Evolutionary conservation across 805 yeast genomes (phyloP).

Genomic region (Wickerhamomyces strasburgensis): DNA sequence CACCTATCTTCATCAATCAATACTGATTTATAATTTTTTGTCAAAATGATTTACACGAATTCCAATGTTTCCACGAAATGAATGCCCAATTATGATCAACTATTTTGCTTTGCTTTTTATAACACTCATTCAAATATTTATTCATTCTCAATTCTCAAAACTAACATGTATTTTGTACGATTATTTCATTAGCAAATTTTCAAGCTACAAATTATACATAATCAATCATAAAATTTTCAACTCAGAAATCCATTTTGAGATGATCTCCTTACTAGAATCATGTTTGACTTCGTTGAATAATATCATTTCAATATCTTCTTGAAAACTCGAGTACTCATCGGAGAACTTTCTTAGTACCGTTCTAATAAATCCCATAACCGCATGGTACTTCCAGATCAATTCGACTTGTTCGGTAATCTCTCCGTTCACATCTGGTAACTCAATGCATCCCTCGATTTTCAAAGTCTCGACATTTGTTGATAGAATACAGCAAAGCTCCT

Average conservation of each 20-base stretch:
- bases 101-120: no score
- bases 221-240: conserved; percentile 18
- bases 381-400: conserved; percentile 37
- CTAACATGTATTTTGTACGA: no score
- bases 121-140: no score
- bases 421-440: conserved; percentile 23
- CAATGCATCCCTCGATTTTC: conserved; percentile 19
- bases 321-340: conserved; percentile 33
- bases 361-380: conserved; percentile 33
- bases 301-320: conserved; percentile 30
- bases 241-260: conserved; percentile 32
- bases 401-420: conserved; percentile 31
- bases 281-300: conserved; percentile 30
- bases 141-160: no score
- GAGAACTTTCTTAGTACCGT: conserved; percentile 40
- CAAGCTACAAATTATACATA: no score
- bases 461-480: conserved; percentile 19
- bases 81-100: no score
- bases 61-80: no score
- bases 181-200: no score
- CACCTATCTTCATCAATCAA: no score
- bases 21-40: no score
- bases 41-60: no score
- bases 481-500: conserved; percentile 21
- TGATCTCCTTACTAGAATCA: conserved; percentile 24